A percentile compares a stretch with the other conserved stretches of the same genome.
phyloP scores from a whole-genome alignment of 495 filamentous ascomycete species.

The Talaromyces trachyspermus region DNA sequence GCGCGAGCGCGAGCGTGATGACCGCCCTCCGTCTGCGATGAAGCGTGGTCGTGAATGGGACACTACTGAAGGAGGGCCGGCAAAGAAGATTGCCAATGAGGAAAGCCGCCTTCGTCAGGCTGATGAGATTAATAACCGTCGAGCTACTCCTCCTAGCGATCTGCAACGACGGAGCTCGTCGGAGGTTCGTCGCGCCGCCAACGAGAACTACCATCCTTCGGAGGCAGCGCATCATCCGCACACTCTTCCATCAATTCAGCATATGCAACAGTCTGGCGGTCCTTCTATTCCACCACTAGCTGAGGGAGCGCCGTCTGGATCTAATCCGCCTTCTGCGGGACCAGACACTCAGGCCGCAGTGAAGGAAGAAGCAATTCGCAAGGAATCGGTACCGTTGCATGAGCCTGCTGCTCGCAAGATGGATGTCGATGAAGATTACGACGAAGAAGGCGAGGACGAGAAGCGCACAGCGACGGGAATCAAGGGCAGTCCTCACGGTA shows the following conservation, averaged over 20 bases:
- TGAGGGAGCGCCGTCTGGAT: slow-evolving; percentile 47
- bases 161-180: slow-evolving; percentile 72
- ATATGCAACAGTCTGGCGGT: slow-evolving; percentile 50
- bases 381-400: slow-evolving; percentile 51
- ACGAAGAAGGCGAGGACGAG: slow-evolving; percentile 79
- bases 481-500: slow-evolving; percentile 39
- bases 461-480: slow-evolving; percentile 46
- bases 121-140: slow-evolving; percentile 70
- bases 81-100: slow-evolving; percentile 81
- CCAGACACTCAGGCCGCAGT: slow-evolving; percentile 36
- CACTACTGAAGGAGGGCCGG: slow-evolving; percentile 56
- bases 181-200: slow-evolving; percentile 58
- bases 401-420: slow-evolving; percentile 89
- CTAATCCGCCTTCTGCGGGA: slow-evolving; percentile 54
- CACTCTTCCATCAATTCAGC: slow-evolving; percentile 62
- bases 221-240: slow-evolving; percentile 85
- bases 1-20: slow-evolving; percentile 60
- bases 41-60: slow-evolving; percentile 92
- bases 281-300: slow-evolving; percentile 47
- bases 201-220: slow-evolving; percentile 79
- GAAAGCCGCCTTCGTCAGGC: slow-evolving; percentile 81
- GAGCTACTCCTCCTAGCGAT: slow-evolving; percentile 65
- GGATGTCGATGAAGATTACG: slow-evolving; percentile 95
- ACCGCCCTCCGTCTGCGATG: slow-evolving; percentile 68
- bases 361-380: slow-evolving; percentile 39